Base-by-base conservation (phyloP, 768 basidiomycete genomes). In the Amanita inopinata region DNA sequence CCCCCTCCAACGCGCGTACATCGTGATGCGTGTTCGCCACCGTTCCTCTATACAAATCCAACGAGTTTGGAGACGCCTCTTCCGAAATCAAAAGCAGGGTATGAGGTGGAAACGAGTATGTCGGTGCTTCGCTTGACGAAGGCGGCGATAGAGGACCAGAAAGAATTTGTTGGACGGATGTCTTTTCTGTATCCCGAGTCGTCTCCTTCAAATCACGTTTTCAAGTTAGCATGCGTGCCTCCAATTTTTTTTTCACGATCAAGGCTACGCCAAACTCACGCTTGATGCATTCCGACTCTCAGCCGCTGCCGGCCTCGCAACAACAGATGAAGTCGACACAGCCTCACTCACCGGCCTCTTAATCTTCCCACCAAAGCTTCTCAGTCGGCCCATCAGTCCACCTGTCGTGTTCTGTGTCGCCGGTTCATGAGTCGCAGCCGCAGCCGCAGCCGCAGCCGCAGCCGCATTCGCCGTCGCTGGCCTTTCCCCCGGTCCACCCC, bases 21-120 rank as follows among this genome's bases (percentile, higher is more conserved):
- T 74, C 71, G 22, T 63, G 45, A 22, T 64, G 59, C 1, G 66
- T 66, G 40, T 67, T 76, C 5, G 77, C 68, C 2, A 83, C 77
- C 19, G 73, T 72, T 2, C 88, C 80, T 24, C 88, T 71, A 54
- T 93, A 97, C 1, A 89, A 62, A 2, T 75, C 80, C 2, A 69
- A 73, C 76, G 84, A 93, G 19, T 81, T 81, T 2, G 76, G 77
- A 17, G 73, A 64, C 4, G 70, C 74, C 56, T 94, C 92, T 55
- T 94, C 90, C 1, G 85, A 80, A 33, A 99, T 83, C 46, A 85
- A 63, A 22, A 98, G 57, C 0, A 73, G 67, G 32, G 83, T 80
- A 40, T 74, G 64, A 0, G 70, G 58, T 1, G 82, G 77, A 27
- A 85, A 69, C 7, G 61, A 46, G 18, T 87, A 59, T 0, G 70